Percentiles rank a stretch among this genome's conserved stretches.
Evolutionary conservation across 2,329 filamentous ascomycete species (phyloP).

Genomic region (Dactylellina parvicollis): DNA sequence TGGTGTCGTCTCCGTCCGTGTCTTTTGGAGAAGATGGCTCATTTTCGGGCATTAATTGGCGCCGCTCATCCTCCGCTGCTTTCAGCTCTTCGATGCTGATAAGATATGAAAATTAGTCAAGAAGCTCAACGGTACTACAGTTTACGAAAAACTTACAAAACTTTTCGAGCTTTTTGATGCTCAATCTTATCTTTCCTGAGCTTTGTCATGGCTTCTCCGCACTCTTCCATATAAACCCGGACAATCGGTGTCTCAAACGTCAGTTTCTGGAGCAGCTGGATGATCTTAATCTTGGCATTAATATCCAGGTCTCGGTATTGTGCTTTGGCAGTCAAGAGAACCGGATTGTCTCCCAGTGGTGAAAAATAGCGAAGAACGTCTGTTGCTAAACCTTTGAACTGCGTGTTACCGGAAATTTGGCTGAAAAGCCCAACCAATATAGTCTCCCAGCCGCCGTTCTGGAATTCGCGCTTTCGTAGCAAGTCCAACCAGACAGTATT

Average conservation of each 20-base stretch:
- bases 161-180: slow-evolving; percentile 79
- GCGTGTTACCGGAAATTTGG: slow-evolving; percentile 80
- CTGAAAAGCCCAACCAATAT: slow-evolving; percentile 87
- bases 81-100: slow-evolving; percentile 75
- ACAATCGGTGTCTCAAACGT: slow-evolving; percentile 86
- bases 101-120: slow-evolving; percentile 58
- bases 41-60: slow-evolving; percentile 77
- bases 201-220: slow-evolving; percentile 91
- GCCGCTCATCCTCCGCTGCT: slow-evolving; percentile 75
- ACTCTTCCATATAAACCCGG: slow-evolving; percentile 88
- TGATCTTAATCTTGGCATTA: slow-evolving; percentile 79
- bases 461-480: slow-evolving; percentile 83
- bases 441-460: slow-evolving; percentile 87
- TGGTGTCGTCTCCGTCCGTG: slow-evolving; percentile 69
- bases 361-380: slow-evolving; percentile 82
- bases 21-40: slow-evolving; percentile 70
- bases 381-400: slow-evolving; percentile 77
- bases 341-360: slow-evolving; percentile 78
- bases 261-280: slow-evolving; percentile 87
- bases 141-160: slow-evolving; percentile 64
- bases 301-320: slow-evolving; percentile 82
- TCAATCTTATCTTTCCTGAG: slow-evolving; percentile 97
- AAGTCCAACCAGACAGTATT: slow-evolving; percentile 84
- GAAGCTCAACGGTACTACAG: background rate
- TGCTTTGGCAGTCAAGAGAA: slow-evolving; percentile 74